A percentile compares a stretch with the other conserved stretches of the same genome.
Evolutionary conservation across 2,329 filamentous ascomycete species (phyloP).

Genomic region (Trichoderma oligosporum): DNA sequence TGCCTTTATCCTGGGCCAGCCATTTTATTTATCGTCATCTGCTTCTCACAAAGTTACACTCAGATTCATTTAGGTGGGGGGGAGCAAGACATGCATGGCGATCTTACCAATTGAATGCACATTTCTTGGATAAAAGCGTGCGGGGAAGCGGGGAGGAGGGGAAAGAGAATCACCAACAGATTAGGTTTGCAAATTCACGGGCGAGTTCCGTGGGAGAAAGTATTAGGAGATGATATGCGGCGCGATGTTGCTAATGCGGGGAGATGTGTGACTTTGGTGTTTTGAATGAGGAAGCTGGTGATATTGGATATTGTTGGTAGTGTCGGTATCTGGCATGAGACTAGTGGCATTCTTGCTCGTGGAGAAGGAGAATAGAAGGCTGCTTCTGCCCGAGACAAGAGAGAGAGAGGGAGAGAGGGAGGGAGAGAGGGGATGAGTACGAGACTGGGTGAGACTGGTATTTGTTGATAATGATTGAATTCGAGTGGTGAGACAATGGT

Average conservation of each 20-base stretch:
- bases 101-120: slow-evolving; percentile 3
- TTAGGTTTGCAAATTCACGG: neutral
- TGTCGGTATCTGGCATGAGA: neutral
- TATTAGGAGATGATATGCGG: slow-evolving; percentile 4
- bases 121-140: slow-evolving; percentile 13
- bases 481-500: neutral
- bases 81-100: neutral
- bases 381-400: neutral
- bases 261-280: neutral
- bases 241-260: slow-evolving; percentile 1
- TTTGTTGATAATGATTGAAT: neutral
- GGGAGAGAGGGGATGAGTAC: neutral
- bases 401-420: too few species aligned
- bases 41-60: slow-evolving; percentile 12
- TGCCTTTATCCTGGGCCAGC: neutral
- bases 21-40: slow-evolving; percentile 15
- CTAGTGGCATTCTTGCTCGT: neutral
- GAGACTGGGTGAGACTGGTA: neutral
- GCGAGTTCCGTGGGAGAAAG: neutral
- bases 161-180: slow-evolving; percentile 4
- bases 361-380: neutral
- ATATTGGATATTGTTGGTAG: too few species aligned
- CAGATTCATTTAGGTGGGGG: slow-evolving; percentile 12
- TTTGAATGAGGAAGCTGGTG: slow-evolving; percentile 15
- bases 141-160: slow-evolving; percentile 15